phyloP scores from a whole-genome alignment of 2,329 filamentous ascomycete genomes.

The Colletotrichum eremochloae region DNA sequence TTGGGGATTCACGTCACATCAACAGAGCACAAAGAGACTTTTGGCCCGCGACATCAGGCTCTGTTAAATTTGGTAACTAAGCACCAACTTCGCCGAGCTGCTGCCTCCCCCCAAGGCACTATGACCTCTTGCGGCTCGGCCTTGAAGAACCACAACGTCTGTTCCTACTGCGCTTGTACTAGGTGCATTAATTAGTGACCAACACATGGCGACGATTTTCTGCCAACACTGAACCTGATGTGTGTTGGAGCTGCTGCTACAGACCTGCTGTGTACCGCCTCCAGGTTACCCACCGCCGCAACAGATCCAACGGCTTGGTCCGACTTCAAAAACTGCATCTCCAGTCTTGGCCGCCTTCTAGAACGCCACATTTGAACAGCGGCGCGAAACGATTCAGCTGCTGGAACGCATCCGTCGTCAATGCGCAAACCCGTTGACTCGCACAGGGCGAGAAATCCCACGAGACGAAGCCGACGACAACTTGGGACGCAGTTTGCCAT shows the following conservation, averaged over 20 bases:
- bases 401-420: neutral
- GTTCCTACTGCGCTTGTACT: too few relatives aligned
- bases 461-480: slow-evolving; percentile 19
- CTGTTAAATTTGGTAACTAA: neutral
- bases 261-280: neutral
- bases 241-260: neutral
- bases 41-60: neutral
- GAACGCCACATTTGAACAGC: neutral
- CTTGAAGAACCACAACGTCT: neutral
- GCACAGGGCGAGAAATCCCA: neutral
- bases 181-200: neutral
- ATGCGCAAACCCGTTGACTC: slow-evolving; percentile 3
- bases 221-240: neutral
- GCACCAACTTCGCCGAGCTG: neutral
- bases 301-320: slow-evolving; percentile 12
- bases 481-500: neutral
- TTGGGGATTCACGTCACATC: neutral
- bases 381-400: slow-evolving; percentile 6
- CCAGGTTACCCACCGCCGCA: slow-evolving; percentile 3
- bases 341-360: slow-evolving; percentile 1
- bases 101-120: neutral
- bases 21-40: neutral
- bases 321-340: neutral
- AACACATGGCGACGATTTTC: neutral
- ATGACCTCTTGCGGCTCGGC: neutral